phyloP scores from a whole-genome alignment of 352 stramenopile genomes.

The Phytophthora tentaculata region DNA sequence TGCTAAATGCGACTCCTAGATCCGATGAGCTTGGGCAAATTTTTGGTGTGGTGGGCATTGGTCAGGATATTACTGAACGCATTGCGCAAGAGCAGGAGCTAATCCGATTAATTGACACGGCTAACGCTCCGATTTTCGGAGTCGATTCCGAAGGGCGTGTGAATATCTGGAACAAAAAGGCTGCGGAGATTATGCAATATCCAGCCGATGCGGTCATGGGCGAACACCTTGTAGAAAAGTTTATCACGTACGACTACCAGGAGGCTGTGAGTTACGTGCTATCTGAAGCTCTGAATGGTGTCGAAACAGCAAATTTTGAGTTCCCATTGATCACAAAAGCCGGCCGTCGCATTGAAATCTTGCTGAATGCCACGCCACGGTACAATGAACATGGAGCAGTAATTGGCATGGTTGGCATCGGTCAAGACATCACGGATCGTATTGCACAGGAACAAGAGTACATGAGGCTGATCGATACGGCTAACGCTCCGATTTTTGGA shows the following conservation, averaged over 20 bases:
- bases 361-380: constrained; percentile 58
- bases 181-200: constrained; percentile 72
- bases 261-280: constrained; percentile 60
- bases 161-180: constrained; percentile 76
- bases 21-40: constrained; percentile 72
- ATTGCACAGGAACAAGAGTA: constrained; percentile 78
- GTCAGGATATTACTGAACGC: constrained; percentile 71
- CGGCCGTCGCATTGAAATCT: constrained; percentile 46
- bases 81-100: constrained; percentile 75
- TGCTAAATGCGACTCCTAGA: constrained; percentile 73
- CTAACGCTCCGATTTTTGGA: constrained; percentile 76
- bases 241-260: constrained; percentile 66
- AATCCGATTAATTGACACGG: constrained; percentile 70
- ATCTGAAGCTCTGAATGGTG: constrained; percentile 58
- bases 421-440: constrained; percentile 67
- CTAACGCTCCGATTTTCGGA: constrained; percentile 78
- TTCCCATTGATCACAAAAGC: constrained; percentile 66
- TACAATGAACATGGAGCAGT: constrained; percentile 57
- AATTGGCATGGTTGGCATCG: constrained; percentile 67
- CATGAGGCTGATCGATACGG: constrained; percentile 69
- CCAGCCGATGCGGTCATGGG: constrained; percentile 62
- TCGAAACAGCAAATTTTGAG: constrained; percentile 70
- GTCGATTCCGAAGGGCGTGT: constrained; percentile 64
- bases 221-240: constrained; percentile 66
- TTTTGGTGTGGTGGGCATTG: constrained; percentile 84